phyloP scores from a whole-genome alignment of 208 protist species.

The Acanthamoeba healyi region DNA sequence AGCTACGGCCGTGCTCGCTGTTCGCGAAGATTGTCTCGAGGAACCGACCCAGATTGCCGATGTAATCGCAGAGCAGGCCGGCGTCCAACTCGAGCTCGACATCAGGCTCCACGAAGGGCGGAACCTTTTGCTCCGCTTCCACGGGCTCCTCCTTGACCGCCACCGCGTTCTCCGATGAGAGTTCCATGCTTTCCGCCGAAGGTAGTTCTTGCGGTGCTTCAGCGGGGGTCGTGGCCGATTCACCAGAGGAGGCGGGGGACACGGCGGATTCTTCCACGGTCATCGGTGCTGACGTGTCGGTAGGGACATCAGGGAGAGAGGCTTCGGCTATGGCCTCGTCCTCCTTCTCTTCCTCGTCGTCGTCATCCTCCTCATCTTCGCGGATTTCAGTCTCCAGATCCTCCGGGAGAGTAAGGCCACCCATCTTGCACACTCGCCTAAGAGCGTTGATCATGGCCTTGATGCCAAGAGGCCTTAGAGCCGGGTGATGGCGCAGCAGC shows the following conservation, averaged over 20 bases:
- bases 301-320: not conserved
- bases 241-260: no score
- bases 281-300: not conserved
- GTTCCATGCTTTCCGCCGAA: not conserved
- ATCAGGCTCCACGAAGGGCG: slow-evolving; percentile 50
- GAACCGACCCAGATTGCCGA: slow-evolving; percentile 69
- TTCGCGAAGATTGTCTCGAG: slow-evolving; percentile 55
- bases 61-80: slow-evolving; percentile 15
- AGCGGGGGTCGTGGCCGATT: no score
- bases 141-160: not conserved
- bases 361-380: not conserved
- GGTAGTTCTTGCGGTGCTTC: not conserved
- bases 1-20: slow-evolving; percentile 69
- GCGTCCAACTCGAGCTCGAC: slow-evolving; percentile 12
- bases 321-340: not conserved
- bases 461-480: slow-evolving; percentile 34
- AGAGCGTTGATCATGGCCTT: slow-evolving; percentile 51
- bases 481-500: slow-evolving; percentile 55
- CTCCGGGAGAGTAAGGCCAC: slow-evolving; percentile 5
- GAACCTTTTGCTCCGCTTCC: not conserved
- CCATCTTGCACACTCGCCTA: slow-evolving; percentile 38
- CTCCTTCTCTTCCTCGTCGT: not conserved
- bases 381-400: not conserved
- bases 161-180: not conserved
- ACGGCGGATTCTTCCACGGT: not conserved